These are phyloP conservation scores for Penicillium riverlandense DNA, from an alignment of 495 filamentous ascomycete genomes.

Conservation along the genomic window DNA sequence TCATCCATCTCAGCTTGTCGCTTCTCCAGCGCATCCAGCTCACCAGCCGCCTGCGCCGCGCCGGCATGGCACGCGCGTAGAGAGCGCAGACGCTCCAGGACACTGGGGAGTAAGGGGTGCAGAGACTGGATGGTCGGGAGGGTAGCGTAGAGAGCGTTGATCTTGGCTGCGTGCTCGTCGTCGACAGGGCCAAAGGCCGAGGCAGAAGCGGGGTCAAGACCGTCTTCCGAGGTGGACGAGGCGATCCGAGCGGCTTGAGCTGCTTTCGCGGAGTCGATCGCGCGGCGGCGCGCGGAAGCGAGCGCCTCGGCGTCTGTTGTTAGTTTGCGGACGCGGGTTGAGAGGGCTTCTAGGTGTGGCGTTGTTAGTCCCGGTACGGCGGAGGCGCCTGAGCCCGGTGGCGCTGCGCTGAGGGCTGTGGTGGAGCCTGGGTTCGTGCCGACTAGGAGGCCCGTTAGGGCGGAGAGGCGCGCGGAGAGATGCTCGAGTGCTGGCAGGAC, in stretches of 20 bases:
- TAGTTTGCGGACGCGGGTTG: conserved; percentile 63
- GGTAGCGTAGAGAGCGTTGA: conserved; percentile 86
- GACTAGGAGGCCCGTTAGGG: conserved; percentile 36
- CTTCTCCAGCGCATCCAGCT: conserved; percentile 66
- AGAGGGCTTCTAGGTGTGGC: conserved; percentile 62
- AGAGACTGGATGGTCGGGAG: conserved; percentile 85
- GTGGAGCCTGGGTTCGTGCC: conserved; percentile 28
- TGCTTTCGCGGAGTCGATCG: conserved; percentile 60
- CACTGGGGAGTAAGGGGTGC: conserved; percentile 72
- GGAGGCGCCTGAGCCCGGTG: conserved; percentile 9
- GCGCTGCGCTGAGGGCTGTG: background rate
- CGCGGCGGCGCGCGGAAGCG: conserved; percentile 61
- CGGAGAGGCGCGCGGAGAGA: conserved; percentile 36
- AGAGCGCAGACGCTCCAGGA: conserved; percentile 79
- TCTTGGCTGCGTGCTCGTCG: conserved; percentile 70
- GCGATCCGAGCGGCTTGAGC: conserved; percentile 52
- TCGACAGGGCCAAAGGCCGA: conserved; percentile 23
- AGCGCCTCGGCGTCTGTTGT: conserved; percentile 75
- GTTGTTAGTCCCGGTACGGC: conserved; percentile 23
- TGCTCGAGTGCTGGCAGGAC: conserved; percentile 72
- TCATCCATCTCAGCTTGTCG: conserved; percentile 73
- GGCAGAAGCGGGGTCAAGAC: conserved; percentile 12
- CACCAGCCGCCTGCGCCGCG: conserved; percentile 78
- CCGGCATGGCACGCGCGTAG: conserved; percentile 79
- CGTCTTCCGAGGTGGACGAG: conserved; percentile 28